Evolutionary conservation across 2,329 filamentous ascomycete genomes (phyloP), one percentile per base, ranked within the genome.

Genomic region (Blastomyces parvus): DNA sequence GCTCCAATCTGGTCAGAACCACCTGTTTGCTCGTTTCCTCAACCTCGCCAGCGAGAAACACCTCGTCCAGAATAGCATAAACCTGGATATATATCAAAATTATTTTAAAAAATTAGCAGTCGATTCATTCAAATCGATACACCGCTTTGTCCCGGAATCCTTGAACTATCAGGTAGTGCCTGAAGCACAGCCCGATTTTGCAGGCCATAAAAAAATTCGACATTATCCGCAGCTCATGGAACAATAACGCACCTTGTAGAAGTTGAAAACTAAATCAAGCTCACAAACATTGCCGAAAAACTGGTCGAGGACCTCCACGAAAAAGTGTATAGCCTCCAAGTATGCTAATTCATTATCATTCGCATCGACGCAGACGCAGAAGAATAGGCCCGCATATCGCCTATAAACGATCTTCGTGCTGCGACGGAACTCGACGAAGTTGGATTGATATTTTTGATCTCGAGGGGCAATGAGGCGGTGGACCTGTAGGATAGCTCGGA

Each of bases 241-340:
- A 40, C 22, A 25, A 52, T 13, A 17, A 72, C 81, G 30, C 67
- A 85, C 84, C 81, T 88, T 88, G 74, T 87, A 88, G 68, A 88
- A 88, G 69, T 88, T 88, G 72, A 88, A 87, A 22, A 87, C 85
- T 74, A 99, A 81, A 79, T 99, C 94, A 75, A 99, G 82, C 81
- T 99, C 94, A 80, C 94, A 99, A 64, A 99, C 94, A 76, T 99
- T 99, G 68, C 94, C 94, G 77, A 99, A 99, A 80, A 99, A 99
- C 72, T 92, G 87, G 82, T 99, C 94, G 71, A 99, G 84, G 66
- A 99, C 94, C 81, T 99, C 94, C 70, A 99, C 94, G 73, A 99
- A 99, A 82, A 99, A 99, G 79, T 99, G 94, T 73, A 99, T 97
- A 7, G 92, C 94, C 79, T 99, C 94, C 64, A 99, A 84, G 73